phyloP scores from a whole-genome alignment of 2,329 filamentous ascomycete species.

The Eutypella sp. region DNA sequence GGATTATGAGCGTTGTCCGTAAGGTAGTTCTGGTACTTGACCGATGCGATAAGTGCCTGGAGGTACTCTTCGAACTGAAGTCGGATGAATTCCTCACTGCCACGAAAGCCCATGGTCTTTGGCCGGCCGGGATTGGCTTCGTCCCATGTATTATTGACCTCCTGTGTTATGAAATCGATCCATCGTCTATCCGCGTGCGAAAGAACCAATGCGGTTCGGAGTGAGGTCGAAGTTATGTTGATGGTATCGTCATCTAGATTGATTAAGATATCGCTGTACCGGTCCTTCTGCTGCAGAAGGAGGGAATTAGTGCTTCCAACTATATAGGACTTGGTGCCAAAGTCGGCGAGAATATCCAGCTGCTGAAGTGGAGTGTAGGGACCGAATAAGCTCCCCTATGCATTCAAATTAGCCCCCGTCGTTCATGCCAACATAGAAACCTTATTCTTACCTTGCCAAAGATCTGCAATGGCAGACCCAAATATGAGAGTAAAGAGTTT shows the following conservation, averaged over 20 bases:
- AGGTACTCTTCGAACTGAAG: constrained; percentile 97
- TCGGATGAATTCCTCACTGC: constrained; percentile 95
- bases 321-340: constrained; percentile 93
- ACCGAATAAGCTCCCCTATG: constrained; percentile 83
- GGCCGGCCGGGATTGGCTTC: constrained; percentile 81
- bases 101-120: constrained; percentile 91
- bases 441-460: constrained; percentile 71
- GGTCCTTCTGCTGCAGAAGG: constrained; percentile 86
- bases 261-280: constrained; percentile 93
- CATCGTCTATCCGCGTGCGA: constrained; percentile 86
- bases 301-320: constrained; percentile 96
- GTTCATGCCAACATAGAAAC: background rate
- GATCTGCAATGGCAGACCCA: constrained; percentile 90
- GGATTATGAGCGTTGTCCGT: constrained; percentile 49
- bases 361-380: constrained; percentile 96
- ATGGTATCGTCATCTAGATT: constrained; percentile 89
- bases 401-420: constrained; percentile 4
- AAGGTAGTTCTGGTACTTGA: constrained; percentile 80
- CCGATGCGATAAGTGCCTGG: constrained; percentile 77
- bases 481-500: constrained; percentile 82
- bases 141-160: constrained; percentile 96
- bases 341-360: constrained; percentile 87
- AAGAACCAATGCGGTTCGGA: constrained; percentile 70
- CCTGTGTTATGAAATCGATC: constrained; percentile 93
- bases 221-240: constrained; percentile 73